Conservation (phyloP, 345 rosid species). For the Xanthoceras sorbifolium region DNA sequence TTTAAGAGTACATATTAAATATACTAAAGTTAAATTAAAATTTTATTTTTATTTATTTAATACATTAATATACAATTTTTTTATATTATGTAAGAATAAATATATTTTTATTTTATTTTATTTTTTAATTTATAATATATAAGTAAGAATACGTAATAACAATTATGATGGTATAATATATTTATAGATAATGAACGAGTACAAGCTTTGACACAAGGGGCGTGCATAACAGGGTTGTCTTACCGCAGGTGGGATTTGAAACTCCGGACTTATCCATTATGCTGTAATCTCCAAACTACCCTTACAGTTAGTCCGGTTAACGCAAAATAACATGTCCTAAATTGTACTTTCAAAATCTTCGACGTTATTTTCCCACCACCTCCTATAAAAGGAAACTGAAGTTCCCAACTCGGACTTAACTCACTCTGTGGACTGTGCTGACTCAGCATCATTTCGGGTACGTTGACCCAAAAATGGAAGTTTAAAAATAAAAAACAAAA, state of each 20-base stretch:
- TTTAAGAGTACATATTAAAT: no score
- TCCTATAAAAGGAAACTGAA: not conserved
- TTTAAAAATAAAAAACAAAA: not conserved
- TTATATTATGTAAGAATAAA: no score
- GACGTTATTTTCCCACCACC: slow-evolving; percentile 14
- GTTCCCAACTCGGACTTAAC: not conserved
- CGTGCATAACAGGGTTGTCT: not conserved
- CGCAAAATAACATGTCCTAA: not conserved
- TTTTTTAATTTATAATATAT: no score
- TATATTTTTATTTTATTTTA: no score
- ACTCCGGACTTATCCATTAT: not conserved
- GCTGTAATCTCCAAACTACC: slow-evolving; percentile 17
- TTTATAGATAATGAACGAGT: no score
- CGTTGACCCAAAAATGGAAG: not conserved
- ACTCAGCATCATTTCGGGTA: not conserved
- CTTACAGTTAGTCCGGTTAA: not conserved
- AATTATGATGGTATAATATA: no score
- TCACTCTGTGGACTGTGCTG: not conserved
- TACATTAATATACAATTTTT: no score
- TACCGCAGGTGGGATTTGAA: not conserved
- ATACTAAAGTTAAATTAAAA: no score
- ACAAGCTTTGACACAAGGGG: not conserved
- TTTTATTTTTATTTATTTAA: no score
- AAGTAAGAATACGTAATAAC: no score
- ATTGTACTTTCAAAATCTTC: slow-evolving; percentile 1